These are phyloP conservation scores for Eleusine indica DNA, from an alignment of 176 grass and related monocot genomes.

Conservation along the genomic window DNA sequence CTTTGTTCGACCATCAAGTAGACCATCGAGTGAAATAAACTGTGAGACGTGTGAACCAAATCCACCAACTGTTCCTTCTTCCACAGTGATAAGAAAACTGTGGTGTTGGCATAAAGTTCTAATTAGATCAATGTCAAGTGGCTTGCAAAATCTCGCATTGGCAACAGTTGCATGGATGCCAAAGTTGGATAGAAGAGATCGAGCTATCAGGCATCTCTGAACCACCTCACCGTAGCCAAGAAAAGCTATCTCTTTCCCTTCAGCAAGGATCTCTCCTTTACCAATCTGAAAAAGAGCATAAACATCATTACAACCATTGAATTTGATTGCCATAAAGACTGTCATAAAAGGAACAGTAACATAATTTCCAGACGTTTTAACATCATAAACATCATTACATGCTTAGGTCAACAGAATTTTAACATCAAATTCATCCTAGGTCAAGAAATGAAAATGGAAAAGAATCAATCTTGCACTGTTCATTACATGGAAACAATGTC, in stretches of 20 bases:
- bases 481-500: too few relatives aligned
- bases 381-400: too few relatives aligned
- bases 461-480: too few relatives aligned
- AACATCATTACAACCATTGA: neutral
- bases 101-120: constrained; percentile 63
- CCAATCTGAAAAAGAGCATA: constrained; percentile 61
- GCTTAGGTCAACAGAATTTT: too few relatives aligned
- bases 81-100: constrained; percentile 70
- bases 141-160: constrained; percentile 81
- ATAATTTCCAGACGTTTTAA: neutral
- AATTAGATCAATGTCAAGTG: constrained; percentile 74
- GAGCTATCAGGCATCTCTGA: constrained; percentile 72
- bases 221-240: constrained; percentile 73
- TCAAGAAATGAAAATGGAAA: too few relatives aligned
- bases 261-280: constrained; percentile 68
- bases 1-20: constrained; percentile 71
- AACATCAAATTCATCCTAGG: too few relatives aligned
- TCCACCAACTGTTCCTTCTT: constrained; percentile 80
- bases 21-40: constrained; percentile 75
- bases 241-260: constrained; percentile 68
- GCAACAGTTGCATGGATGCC: constrained; percentile 73
- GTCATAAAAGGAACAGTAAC: neutral
- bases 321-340: neutral
- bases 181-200: constrained; percentile 65
- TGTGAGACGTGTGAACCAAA: constrained; percentile 81